Base-by-base conservation (phyloP, 768 basidiomycete genomes). In the Mycena floridula region DNA sequence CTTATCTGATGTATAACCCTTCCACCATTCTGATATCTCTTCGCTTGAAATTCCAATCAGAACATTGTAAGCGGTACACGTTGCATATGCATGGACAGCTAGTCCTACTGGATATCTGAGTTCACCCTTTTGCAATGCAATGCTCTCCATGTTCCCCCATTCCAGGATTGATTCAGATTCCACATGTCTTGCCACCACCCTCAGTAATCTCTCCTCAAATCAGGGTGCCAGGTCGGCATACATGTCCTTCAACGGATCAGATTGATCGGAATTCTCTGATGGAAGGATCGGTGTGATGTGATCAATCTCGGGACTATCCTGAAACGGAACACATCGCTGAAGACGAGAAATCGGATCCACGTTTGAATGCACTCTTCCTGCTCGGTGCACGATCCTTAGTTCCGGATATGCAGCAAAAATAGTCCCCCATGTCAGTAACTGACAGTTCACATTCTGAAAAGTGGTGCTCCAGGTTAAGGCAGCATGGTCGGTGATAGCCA, bases 321-420 rank as follows among this genome's bases (percentile, higher is more conserved):
- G 21, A 12, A 15, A 20, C 11, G 40, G 40, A 11, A 27, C 21
- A 13, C 21, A 16, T 30, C 28, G 9, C 16, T 16, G 28, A 30
- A 30, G 28, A 16, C 28, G 28, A 30, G 28, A 30, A n/a, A n/a
- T n/a, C n/a, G n/a, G n/a, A n/a, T n/a, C n/a, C n/a, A n/a, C n/a
- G n/a, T n/a, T n/a, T n/a, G 58, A 63, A 32, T 63, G 62, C 2
- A 58, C 47, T 21, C 52, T 20, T 2, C 62, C 61, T 5, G 62
- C 40, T 4, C 60, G 36, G 37, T 64, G 63, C 1, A 61, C 44
- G 7, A 64, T 62, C 24, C 53, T 44, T 22, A 64, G 37, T 9
- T 44, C 42, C 0, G 37, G 37, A 18, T 38, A 38, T 11, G 37
- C 37, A 38, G n/a, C n/a, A n/a, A n/a, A n/a, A n/a, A n/a, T n/a